These are phyloP conservation scores for Pleurotus djamor DNA, from an alignment of 768 basidiomycete species.

Conservation along the genomic window DNA sequence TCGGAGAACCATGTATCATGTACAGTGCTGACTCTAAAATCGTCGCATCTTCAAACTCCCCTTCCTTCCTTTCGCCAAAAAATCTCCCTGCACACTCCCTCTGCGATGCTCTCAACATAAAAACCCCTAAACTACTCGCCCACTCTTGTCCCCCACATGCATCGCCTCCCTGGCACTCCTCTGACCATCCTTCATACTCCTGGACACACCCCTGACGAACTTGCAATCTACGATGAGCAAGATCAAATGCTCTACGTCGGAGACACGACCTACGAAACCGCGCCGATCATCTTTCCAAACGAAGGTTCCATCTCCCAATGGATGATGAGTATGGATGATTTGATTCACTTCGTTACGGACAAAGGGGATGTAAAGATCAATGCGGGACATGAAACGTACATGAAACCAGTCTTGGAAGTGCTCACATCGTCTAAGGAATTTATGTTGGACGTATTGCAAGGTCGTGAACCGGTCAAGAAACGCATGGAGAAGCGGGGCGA, in stretches of 20 bases:
- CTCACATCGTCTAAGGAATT: conserved; percentile 38
- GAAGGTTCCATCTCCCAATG: conserved; percentile 52
- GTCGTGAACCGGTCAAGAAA: conserved; percentile 30
- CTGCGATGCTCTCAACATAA: conserved; percentile 37
- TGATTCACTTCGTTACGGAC: conserved; percentile 38
- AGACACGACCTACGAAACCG: conserved; percentile 54
- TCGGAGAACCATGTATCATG: not conserved
- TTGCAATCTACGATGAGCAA: conserved; percentile 47
- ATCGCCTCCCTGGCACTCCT: conserved; percentile 18
- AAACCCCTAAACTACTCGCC: conserved; percentile 44
- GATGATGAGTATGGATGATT: conserved; percentile 39
- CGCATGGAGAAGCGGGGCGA: conserved; percentile 31
- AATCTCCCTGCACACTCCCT: conserved; percentile 44
- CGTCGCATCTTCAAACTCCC: conserved; percentile 45
- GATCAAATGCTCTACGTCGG: conserved; percentile 58
- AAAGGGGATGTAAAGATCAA: conserved; percentile 34
- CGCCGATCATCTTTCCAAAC: conserved; percentile 51
- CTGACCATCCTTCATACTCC: conserved; percentile 51
- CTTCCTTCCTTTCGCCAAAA: conserved; percentile 36
- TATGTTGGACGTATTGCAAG: conserved; percentile 44
- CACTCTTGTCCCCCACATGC: conserved; percentile 39
- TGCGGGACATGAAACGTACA: conserved; percentile 46
- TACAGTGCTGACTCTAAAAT: conserved; percentile 40
- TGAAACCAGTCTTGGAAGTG: conserved; percentile 43
- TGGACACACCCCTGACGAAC: conserved; percentile 57